These are phyloP conservation scores for Aspergillus sp. DNA, from an alignment of 2,329 filamentous ascomycete species.

Conservation along the genomic window DNA sequence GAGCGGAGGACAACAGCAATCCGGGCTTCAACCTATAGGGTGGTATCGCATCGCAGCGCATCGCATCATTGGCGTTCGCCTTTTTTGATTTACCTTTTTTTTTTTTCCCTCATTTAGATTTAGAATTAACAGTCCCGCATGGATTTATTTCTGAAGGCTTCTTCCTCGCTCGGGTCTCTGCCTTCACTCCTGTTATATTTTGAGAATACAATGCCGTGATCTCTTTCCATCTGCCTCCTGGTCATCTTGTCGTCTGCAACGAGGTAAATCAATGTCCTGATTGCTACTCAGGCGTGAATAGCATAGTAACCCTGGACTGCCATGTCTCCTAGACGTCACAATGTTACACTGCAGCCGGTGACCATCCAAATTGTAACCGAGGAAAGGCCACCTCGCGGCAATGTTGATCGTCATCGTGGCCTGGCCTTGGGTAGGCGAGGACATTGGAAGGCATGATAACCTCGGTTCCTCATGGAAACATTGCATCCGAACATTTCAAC, in stretches of 20 bases:
- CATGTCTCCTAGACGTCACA: conserved; percentile 2
- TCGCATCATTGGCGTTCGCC: conserved; percentile 29
- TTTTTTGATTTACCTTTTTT: neutral
- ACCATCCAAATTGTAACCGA: conserved; percentile 2
- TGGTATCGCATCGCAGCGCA: conserved; percentile 15
- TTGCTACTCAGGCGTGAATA: conserved; percentile 6
- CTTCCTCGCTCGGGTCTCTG: neutral
- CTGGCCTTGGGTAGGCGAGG: neutral
- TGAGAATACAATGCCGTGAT: neutral
- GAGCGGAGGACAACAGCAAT: neutral
- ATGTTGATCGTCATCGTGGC: neutral
- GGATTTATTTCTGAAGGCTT: conserved; percentile 5
- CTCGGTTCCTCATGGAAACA: neutral
- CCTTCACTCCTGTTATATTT: neutral
- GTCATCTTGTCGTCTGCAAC: neutral
- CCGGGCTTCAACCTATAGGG: neutral
- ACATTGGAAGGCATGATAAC: neutral
- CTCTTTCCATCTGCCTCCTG: neutral
- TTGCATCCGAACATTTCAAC: neutral
- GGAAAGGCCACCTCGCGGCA: neutral
- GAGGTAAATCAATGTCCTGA: neutral
- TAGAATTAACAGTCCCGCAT: conserved; percentile 12
- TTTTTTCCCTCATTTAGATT: conserved; percentile 14
- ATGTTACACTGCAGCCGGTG: conserved; percentile 8
- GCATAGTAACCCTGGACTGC: conserved; percentile 1